Evolutionary conservation across 768 basidiomycete species (phyloP).

Genomic region (Boletus subcaerulescens): DNA sequence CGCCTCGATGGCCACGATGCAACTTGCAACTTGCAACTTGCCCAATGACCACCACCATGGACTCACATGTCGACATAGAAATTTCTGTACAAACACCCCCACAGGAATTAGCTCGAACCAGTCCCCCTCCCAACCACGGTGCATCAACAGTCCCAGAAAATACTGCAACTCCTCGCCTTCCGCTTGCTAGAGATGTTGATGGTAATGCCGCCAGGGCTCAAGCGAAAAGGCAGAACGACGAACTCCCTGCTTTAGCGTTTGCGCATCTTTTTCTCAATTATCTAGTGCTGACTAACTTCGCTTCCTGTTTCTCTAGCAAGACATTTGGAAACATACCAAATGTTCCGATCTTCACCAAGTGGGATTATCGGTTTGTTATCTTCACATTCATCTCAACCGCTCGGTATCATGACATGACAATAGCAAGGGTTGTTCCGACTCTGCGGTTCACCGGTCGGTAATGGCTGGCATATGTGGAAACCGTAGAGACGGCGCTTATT

Average conservation of each 20-base stretch:
- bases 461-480: slow-evolving; percentile 24
- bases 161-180: not conserved
- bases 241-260: not conserved
- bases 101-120: not conserved
- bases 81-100: not conserved
- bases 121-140: not conserved
- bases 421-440: slow-evolving; percentile 6
- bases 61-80: not conserved
- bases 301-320: slow-evolving; percentile 7
- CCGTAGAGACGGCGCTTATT: slow-evolving; percentile 5
- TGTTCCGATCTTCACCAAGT: slow-evolving; percentile 20
- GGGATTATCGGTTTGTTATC: slow-evolving; percentile 14
- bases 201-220: not conserved
- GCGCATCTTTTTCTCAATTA: not conserved
- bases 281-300: not conserved
- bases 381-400: not conserved
- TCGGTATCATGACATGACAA: not conserved
- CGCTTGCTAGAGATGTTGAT: not conserved
- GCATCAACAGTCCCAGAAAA: not conserved
- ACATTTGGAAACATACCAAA: slow-evolving; percentile 25
- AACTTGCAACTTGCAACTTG: not conserved
- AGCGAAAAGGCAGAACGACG: not conserved
- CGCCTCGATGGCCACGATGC: not conserved
- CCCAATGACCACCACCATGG: slow-evolving; percentile 19
- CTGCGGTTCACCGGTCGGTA: slow-evolving; percentile 16